Base-by-base conservation (phyloP, 164 flowering plant genomes). In the Platanus orientalis region DNA sequence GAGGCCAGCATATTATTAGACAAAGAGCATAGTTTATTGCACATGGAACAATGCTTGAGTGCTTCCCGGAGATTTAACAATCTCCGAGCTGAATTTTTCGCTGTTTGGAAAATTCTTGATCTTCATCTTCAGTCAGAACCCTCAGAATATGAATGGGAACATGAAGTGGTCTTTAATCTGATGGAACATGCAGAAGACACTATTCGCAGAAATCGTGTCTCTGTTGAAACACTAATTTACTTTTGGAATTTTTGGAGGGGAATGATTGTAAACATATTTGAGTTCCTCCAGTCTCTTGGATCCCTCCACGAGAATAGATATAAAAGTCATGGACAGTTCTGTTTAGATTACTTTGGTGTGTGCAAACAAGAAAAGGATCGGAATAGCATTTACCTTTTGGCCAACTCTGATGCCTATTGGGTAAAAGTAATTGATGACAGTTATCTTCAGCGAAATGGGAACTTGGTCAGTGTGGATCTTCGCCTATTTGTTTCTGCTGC, bases 261-360 rank as follows among this genome's bases (percentile, higher is more conserved):
- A 28, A 69, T 60, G 10, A 54, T 79, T 26, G 16, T 63, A 29
- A 58, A 48, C 1, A 49, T 89, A 5, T 47, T 81, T 9, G 49
- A 68, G 40, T 82, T 42, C 55, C 80, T 87, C 19, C 50, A 40
- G 0, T 30, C 53, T 61, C 58, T 71, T 29, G 76, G 59, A 49
- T 48, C 34, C 21, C 44, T 57, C 6, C 68, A 61, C 20, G 69
- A 30, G 12, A 34, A 48, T 14, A 77, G 76, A 9, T 27, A 20
- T 42, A 1, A 3, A 2, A 53, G 19, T 6, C 66, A 68, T 56
- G 81, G 60, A 28, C 75, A 81, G 2, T 78, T 87, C 39, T 80
- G 83, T 73, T 65, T 81, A 57, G 74, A 78, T 40, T 85, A 77
- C 64, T 63, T 91, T 32, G 94, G 90, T 28, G 82, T 84, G 1